A percentile compares a stretch with the other conserved stretches of the same genome.
phyloP scores from a whole-genome alignment of 176 grass and related monocot genomes.

The Thinopyrum elongatum region DNA sequence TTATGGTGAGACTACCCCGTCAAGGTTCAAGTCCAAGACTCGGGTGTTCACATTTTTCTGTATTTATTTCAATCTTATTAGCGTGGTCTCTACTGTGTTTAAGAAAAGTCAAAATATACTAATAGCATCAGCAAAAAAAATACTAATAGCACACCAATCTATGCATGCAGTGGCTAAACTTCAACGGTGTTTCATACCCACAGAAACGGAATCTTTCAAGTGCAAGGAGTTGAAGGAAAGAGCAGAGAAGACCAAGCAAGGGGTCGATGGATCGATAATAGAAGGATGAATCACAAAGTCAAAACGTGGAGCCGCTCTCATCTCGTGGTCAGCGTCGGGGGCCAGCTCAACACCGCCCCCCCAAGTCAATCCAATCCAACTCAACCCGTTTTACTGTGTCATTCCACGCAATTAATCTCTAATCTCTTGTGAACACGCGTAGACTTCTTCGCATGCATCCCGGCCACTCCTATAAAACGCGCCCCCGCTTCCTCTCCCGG shows the following conservation, averaged over 20 bases:
- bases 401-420: background rate
- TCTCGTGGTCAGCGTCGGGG: background rate
- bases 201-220: conserved; percentile 37
- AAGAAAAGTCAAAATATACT: no score
- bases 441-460: conserved; percentile 27
- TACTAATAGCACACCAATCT: background rate
- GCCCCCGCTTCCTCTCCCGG: background rate
- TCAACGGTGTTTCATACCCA: background rate
- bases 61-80: no score
- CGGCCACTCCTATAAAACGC: conserved; percentile 29
- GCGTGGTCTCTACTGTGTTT: no score
- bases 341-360: conserved; percentile 26
- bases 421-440: background rate
- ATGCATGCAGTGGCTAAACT: background rate
- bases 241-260: conserved; percentile 6
- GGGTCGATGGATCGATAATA: no score
- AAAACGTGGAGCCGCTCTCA: background rate
- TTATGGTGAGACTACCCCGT: no score
- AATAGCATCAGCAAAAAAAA: no score
- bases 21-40: no score
- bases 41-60: no score
- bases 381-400: background rate
- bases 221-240: background rate
- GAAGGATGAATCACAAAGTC: conserved; percentile 28
- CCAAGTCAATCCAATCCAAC: background rate